Evolutionary conservation across 2,329 filamentous ascomycete genomes (phyloP).

Genomic region (Epichloe typhina): DNA sequence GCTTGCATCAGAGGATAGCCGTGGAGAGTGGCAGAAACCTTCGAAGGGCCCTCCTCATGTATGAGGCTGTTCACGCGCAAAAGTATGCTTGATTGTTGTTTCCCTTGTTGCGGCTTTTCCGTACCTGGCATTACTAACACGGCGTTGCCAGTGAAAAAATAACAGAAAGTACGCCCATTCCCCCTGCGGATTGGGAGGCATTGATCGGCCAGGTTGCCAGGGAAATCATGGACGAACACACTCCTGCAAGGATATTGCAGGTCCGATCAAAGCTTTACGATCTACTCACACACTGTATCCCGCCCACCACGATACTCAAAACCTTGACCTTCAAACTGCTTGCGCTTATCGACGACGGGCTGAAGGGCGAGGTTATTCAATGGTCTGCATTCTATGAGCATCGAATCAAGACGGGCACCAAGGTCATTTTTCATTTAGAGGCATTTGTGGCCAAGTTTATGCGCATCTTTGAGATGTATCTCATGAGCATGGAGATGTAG

Average conservation of each 20-base stretch:
- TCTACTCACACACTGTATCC: constrained; percentile 91
- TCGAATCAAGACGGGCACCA: constrained; percentile 77
- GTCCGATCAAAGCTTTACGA: constrained; percentile 95
- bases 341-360: constrained; percentile 68
- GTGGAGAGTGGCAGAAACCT: constrained; percentile 84
- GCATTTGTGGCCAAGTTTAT: constrained; percentile 99
- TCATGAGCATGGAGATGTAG: constrained; percentile 71
- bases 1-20: constrained; percentile 73
- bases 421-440: constrained; percentile 96
- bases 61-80: constrained; percentile 90
- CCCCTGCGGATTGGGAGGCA: constrained; percentile 96
- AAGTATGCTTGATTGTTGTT: constrained; percentile 48
- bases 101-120: background rate
- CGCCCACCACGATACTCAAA: constrained; percentile 85
- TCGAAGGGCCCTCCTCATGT: constrained; percentile 85
- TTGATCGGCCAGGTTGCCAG: constrained; percentile 80
- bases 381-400: constrained; percentile 99
- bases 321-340: constrained; percentile 91
- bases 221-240: constrained; percentile 86
- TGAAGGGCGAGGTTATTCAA: constrained; percentile 85
- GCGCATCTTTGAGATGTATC: constrained; percentile 82
- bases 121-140: constrained; percentile 11
- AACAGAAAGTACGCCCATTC: constrained; percentile 75
- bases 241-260: constrained; percentile 75
- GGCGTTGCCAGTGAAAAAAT: constrained; percentile 58